Base-by-base conservation (phyloP, 192 early-diverging fungal genomes). In the Geranomyces variabilis region DNA sequence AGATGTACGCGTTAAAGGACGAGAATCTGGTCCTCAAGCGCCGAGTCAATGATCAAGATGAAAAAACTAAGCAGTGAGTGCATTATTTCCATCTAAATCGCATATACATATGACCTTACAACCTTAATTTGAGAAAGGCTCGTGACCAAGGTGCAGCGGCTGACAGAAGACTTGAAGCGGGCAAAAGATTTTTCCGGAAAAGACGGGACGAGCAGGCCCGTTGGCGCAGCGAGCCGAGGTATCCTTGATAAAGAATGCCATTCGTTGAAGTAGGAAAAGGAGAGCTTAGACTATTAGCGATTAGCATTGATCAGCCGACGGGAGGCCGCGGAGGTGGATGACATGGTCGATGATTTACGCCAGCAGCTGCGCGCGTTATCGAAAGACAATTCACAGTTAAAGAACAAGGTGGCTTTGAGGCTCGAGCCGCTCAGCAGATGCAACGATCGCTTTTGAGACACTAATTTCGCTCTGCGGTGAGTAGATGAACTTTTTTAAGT, bases 1-100 rank as follows among this genome's bases (percentile, higher is more conserved):
- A 73, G 17, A 14, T 81, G 1, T 81, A 72, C 55, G 60, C 30
- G 17, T 75, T 86, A 57, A 77, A 71, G 61, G 71, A 79, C 47
- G 82, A 86, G 46, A 86, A 84, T 78, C 19, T 84, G 21, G 31
- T 26, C 10, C 67, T 86, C 0, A 86, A 86, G 63, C 77, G 77
- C 67, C 75, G 80, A 60, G 22, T 86, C 10, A 82, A 77, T 69
- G 30, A 66, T 14, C 78, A 80, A 51, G 82, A 86, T 53, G 82
- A 84, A 45, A 77, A 75, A 8, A 78, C 82, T 0, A 84, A 84
- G 62, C 67, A 78, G 85, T 81, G 47, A 26, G 29, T 8, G 5
- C 58, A 8, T 4, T 19, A 1, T 3, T 7, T 41, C 5, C 36
- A 41, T 41, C 36, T 7, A 41, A 41, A 41, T 41, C 36, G 10